Conservation (phyloP, 179 eudicot genomes). For the Beta lomatogona region DNA sequence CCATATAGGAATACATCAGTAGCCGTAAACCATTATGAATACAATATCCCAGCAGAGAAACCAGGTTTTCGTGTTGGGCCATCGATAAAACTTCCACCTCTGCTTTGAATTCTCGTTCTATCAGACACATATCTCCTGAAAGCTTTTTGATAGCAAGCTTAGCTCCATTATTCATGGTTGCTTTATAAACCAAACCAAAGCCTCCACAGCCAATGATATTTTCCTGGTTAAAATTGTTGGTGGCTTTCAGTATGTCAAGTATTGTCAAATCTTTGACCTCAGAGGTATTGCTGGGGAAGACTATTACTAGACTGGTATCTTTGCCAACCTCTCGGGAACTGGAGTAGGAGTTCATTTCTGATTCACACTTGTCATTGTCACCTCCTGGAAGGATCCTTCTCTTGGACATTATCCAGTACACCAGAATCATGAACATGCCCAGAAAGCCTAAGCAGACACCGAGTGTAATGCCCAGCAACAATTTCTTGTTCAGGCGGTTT, state of each 20-base stretch:
- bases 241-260: conserved; percentile 75
- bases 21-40: conserved; percentile 76
- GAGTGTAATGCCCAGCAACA: conserved; percentile 56
- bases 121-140: conserved; percentile 88
- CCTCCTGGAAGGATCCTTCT: conserved; percentile 66
- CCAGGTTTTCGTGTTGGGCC: conserved; percentile 83
- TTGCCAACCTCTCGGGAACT: conserved; percentile 46
- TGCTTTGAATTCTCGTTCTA: conserved; percentile 92
- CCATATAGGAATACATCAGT: conserved; percentile 88
- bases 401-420: conserved; percentile 63
- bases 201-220: conserved; percentile 96
- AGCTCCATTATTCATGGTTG: conserved; percentile 67
- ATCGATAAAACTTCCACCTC: conserved; percentile 87
- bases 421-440: conserved; percentile 46
- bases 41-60: conserved; percentile 86
- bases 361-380: conserved; percentile 46
- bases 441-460: conserved; percentile 62
- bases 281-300: conserved; percentile 59
- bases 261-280: conserved; percentile 66
- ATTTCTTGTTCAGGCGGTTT: conserved; percentile 44
- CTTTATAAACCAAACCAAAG: conserved; percentile 90
- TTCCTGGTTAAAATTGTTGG: conserved; percentile 82
- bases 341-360: conserved; percentile 50
- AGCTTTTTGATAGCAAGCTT: conserved; percentile 84
- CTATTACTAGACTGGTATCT: conserved; percentile 62